Conservation (phyloP, 345 rosid genomes). For the Pugionium cornutum region DNA sequence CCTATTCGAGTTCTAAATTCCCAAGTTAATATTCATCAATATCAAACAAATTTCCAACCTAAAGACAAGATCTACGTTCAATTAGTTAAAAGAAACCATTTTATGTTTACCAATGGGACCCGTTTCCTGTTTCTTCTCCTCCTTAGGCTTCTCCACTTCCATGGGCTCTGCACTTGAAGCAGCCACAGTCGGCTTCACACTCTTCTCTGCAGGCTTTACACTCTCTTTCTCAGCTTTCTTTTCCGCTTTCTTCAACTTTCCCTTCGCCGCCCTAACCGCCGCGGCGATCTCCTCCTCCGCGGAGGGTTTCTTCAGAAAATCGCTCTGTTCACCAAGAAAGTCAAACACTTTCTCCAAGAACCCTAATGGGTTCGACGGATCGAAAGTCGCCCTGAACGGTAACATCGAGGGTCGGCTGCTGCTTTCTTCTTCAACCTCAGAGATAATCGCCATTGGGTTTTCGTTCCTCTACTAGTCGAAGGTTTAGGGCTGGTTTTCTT, state of each 20-base stretch:
- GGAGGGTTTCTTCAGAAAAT: slow-evolving; percentile 57
- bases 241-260: slow-evolving; percentile 49
- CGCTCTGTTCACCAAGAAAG: slow-evolving; percentile 67
- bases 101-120: slow-evolving; percentile 44
- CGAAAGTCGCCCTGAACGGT: slow-evolving; percentile 57
- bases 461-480: neutral
- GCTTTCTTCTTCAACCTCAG: slow-evolving; percentile 71
- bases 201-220: slow-evolving; percentile 38
- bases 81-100: too few relatives aligned
- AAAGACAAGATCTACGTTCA: too few relatives aligned
- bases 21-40: neutral
- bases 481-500: too few relatives aligned
- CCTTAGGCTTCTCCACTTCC: slow-evolving; percentile 46
- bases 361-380: slow-evolving; percentile 66
- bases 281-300: slow-evolving; percentile 68
- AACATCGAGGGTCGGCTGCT: slow-evolving; percentile 38
- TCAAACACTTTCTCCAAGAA: slow-evolving; percentile 68
- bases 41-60: slow-evolving; percentile 9
- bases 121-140: slow-evolving; percentile 39
- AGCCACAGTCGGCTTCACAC: slow-evolving; percentile 26
- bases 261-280: slow-evolving; percentile 54
- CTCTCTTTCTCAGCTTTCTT: slow-evolving; percentile 33
- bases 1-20: neutral
- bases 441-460: slow-evolving; percentile 71
- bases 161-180: slow-evolving; percentile 27